These are phyloP conservation scores for Talaromyces albobiverticillius DNA, from an alignment of 2,329 filamentous ascomycete species.

Conservation along the genomic window DNA sequence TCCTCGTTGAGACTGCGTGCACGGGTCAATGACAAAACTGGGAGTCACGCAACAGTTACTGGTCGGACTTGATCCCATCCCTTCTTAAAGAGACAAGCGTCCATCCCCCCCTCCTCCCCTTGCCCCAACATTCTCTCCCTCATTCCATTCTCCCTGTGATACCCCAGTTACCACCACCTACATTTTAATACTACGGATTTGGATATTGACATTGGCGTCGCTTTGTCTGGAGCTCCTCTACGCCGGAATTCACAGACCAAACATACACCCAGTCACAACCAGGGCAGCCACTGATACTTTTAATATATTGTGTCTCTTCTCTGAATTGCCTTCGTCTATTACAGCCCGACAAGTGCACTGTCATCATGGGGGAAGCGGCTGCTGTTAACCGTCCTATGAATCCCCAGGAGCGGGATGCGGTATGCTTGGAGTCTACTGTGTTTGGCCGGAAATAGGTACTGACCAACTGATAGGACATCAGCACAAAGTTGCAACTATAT, in stretches of 20 bases:
- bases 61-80: neutral
- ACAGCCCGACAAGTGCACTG: neutral
- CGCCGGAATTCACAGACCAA: neutral
- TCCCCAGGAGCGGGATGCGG: constrained; percentile 71
- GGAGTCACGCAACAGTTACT: neutral
- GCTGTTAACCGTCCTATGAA: constrained; percentile 72
- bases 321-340: neutral
- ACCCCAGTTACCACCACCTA: constrained; percentile 6
- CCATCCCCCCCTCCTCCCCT: neutral
- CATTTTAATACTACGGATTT: neutral
- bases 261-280: neutral
- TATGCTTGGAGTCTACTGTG: constrained; percentile 20
- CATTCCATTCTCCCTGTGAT: constrained; percentile 13
- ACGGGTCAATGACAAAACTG: neutral
- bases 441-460: constrained; percentile 5
- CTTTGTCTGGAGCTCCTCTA: no score
- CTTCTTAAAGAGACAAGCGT: neutral
- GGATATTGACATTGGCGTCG: no score
- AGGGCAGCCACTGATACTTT: neutral
- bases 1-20: neutral
- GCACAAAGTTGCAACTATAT: constrained; percentile 91
- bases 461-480: constrained; percentile 61
- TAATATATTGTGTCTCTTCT: neutral
- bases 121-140: neutral
- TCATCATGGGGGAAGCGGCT: constrained; percentile 15